Base-by-base conservation (phyloP, 345 rosid genomes). In the Lepidium aucheri region DNA sequence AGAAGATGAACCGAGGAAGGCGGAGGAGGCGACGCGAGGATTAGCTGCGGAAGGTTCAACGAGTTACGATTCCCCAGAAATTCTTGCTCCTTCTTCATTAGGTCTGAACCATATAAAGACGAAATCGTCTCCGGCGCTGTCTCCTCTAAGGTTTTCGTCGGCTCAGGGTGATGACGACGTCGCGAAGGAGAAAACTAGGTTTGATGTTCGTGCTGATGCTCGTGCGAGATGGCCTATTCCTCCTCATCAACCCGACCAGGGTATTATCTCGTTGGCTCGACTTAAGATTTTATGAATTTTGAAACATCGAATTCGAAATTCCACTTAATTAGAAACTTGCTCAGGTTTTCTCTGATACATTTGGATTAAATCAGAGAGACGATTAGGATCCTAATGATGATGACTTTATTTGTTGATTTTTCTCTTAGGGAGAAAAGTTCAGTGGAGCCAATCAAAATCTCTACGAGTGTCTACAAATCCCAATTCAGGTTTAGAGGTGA, bases 61-160 rank as follows among this genome's bases (percentile, higher is more conserved):
- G 71, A 64, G 56, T 50, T 44, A 47, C 39, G 77, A 69, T 51
- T 40, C 83, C 15, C 41, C 85, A 22, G 80, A 82, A 18, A 81
- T 86, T 55, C 57, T 78, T 7, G 79, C 87, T 45, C 77, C 94
- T 47, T 84, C 94, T 4, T 74, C 85, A 13, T 81, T 88, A 12
- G 88, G 93, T 54, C 74, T 94, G 57, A 90, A 94, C 55, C 85
- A 84, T 50, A 94, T 94, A 52, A 81, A 69, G 73, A 94, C 97
- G 24, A 89, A 82, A 68, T 88, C 92, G 11, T 53, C 49, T 60
- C 74, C 81, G 9, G 54, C 76, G 22, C 79, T 72, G 10, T 85
- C 91, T 51, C 84, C 90, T 63, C 81, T 88, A 43, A 71, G 90
- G 54, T 76, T 84, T 51, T 78, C 85, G 2, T 80, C 95, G 2